phyloP scores from a whole-genome alignment of 2,329 filamentous ascomycete species.

The Capronia americana region DNA sequence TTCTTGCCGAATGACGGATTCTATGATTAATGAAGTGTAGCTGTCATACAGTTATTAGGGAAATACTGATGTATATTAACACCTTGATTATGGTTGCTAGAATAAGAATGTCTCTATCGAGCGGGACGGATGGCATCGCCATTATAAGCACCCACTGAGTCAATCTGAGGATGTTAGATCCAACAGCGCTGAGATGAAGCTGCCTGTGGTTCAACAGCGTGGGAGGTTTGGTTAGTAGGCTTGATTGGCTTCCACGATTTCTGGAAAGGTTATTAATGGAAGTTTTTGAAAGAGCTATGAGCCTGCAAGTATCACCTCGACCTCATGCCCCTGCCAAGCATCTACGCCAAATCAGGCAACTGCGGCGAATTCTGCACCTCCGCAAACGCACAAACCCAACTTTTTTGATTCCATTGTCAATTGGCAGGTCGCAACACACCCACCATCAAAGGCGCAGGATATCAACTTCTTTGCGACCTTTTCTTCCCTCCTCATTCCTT shows the following conservation, averaged over 20 bases:
- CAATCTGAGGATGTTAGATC: not conserved
- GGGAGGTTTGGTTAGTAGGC: not conserved
- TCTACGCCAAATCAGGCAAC: not conserved
- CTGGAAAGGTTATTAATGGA: not conserved
- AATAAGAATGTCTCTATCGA: not conserved
- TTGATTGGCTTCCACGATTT: not conserved
- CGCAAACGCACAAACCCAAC: not conserved
- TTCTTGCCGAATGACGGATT: not conserved
- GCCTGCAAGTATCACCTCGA: too few species aligned
- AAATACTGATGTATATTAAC: not conserved
- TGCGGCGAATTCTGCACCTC: not conserved
- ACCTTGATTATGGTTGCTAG: not conserved
- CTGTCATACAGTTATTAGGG: not conserved
- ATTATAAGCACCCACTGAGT: not conserved
- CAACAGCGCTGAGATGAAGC: not conserved
- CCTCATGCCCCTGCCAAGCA: not conserved
- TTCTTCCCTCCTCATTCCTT: not conserved
- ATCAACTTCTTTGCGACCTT: slow-evolving; percentile 78
- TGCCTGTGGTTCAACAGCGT: not conserved
- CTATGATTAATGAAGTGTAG: not conserved
- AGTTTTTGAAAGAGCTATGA: too few species aligned
- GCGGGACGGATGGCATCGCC: not conserved
- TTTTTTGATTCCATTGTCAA: slow-evolving; percentile 10
- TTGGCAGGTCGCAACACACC: not conserved
- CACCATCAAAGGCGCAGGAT: slow-evolving; percentile 74